Evolutionary conservation across 2,329 filamentous ascomycete genomes (phyloP).

Genomic region (Cercospora sesami): DNA sequence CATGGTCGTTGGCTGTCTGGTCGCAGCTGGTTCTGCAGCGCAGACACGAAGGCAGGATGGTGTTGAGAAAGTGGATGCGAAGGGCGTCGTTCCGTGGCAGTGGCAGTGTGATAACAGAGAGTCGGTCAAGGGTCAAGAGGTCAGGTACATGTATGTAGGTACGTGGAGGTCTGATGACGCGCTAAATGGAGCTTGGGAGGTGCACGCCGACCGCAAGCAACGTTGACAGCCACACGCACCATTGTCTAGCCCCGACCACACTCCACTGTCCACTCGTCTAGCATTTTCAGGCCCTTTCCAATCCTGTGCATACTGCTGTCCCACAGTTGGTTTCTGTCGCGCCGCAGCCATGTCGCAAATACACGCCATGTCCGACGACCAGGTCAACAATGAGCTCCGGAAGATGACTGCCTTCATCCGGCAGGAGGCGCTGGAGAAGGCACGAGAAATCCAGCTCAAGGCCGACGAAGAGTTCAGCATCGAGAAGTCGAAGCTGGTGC

Average conservation of each 20-base stretch:
- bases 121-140: neutral
- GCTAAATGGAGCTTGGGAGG: neutral
- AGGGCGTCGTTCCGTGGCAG: neutral
- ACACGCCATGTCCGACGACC: slow-evolving; percentile 93
- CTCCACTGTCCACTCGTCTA: neutral
- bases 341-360: slow-evolving; percentile 75
- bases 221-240: neutral
- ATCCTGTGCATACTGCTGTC: neutral
- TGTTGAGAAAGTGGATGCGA: neutral
- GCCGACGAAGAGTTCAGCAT: slow-evolving; percentile 99
- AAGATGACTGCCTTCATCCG: slow-evolving; percentile 99
- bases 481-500: slow-evolving; percentile 97
- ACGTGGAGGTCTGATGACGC: neutral
- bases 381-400: slow-evolving; percentile 97
- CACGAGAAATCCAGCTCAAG: slow-evolving; percentile 95
- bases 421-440: slow-evolving; percentile 96
- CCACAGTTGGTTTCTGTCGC: neutral
- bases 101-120: neutral
- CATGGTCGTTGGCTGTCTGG: slow-evolving; percentile 4
- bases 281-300: neutral
- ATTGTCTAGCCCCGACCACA: neutral
- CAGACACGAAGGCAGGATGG: neutral
- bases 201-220: neutral
- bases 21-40: neutral
- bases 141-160: neutral